Conservation (phyloP, 495 filamentous ascomycete species). For the Wilcoxina mikolae region DNA sequence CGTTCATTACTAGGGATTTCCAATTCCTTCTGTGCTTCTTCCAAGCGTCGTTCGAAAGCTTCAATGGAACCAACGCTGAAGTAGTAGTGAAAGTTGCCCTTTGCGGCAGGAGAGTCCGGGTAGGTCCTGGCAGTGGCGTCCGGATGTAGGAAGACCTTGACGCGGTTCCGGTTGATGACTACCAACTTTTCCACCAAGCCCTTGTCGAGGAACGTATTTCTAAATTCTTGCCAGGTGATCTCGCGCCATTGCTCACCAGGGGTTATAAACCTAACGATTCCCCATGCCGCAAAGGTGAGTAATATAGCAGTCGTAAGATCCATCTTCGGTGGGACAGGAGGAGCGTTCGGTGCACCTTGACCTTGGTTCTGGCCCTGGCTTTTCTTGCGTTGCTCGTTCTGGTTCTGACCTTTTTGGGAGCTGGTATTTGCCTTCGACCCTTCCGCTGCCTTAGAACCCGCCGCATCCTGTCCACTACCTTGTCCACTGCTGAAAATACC, state of each 20-base stretch:
- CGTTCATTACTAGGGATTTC: conserved; percentile 68
- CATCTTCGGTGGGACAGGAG: conserved; percentile 34
- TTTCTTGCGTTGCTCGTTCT: neutral
- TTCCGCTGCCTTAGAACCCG: neutral
- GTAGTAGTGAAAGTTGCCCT: conserved; percentile 55
- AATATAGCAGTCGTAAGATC: conserved; percentile 43
- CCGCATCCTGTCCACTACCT: neutral
- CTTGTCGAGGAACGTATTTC: conserved; percentile 82
- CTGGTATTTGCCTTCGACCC: neutral
- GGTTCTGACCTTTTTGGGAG: neutral
- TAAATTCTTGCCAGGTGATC: conserved; percentile 95
- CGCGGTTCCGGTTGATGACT: conserved; percentile 55
- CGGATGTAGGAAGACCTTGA: conserved; percentile 70
- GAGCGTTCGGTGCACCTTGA: neutral
- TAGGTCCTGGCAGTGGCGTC: conserved; percentile 65
- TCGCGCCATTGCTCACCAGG: conserved; percentile 56
- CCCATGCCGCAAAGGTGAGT: conserved; percentile 45
- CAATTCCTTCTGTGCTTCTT: conserved; percentile 73
- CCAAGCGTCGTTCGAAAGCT: conserved; percentile 73
- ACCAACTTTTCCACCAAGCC: conserved; percentile 88
- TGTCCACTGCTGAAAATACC: neutral
- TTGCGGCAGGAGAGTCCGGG: conserved; percentile 61
- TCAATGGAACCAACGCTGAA: conserved; percentile 94
- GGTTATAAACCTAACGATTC: conserved; percentile 44
- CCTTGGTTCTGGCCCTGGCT: neutral